These are phyloP conservation scores for Hypholoma sublateritium DNA, from an alignment of 768 basidiomycete species.

Conservation along the genomic window DNA sequence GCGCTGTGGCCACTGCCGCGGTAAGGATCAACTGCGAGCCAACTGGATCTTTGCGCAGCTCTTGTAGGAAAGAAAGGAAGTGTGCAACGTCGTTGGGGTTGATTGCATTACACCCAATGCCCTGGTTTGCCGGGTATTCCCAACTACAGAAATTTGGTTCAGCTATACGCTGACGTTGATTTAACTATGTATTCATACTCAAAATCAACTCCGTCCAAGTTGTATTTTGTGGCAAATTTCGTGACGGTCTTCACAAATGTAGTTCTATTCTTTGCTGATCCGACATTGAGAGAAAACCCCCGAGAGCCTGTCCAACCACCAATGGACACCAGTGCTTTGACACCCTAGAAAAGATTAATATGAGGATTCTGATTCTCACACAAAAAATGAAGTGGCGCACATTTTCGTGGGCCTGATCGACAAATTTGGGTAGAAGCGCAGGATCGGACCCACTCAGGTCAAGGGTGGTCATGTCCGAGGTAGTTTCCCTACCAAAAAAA, in stretches of 20 bases:
- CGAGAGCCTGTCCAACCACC: slow-evolving; percentile 72
- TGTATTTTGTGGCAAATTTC: slow-evolving; percentile 49
- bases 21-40: slow-evolving; percentile 59
- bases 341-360: slow-evolving; percentile 36
- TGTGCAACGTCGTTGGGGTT: slow-evolving; percentile 68
- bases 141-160: slow-evolving; percentile 47
- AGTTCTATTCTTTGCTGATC: slow-evolving; percentile 56
- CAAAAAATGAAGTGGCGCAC: slow-evolving; percentile 24
- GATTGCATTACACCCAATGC: slow-evolving; percentile 71
- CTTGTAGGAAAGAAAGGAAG: slow-evolving; percentile 76
- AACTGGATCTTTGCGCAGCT: slow-evolving; percentile 58
- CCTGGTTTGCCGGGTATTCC: slow-evolving; percentile 79
- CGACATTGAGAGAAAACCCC: slow-evolving; percentile 64
- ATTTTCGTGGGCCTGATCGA: slow-evolving; percentile 42
- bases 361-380: background rate
- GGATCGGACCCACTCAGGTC: slow-evolving; percentile 45
- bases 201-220: slow-evolving; percentile 59
- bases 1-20: slow-evolving; percentile 39
- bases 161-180: background rate
- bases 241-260: slow-evolving; percentile 61
- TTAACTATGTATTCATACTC: slow-evolving; percentile 35
- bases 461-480: slow-evolving; percentile 33
- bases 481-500: slow-evolving; percentile 31
- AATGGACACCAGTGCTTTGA: slow-evolving; percentile 57
- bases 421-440: slow-evolving; percentile 54